phyloP scores from a whole-genome alignment of 163 green algal species.

The Coccomyxa subellipsoidea region DNA sequence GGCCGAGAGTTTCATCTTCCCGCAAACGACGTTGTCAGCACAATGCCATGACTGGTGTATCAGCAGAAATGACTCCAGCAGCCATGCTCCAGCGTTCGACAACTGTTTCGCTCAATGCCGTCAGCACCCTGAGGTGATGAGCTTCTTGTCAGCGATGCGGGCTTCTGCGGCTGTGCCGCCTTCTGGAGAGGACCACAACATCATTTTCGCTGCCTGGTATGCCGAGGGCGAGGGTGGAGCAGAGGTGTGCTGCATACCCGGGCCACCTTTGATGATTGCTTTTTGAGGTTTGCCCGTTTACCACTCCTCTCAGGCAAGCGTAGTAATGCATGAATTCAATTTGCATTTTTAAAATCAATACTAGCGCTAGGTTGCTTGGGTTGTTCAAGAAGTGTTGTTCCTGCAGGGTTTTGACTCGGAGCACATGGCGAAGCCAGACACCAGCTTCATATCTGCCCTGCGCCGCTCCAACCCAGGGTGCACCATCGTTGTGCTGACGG shows the following conservation, averaged over 20 bases:
- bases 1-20: not conserved
- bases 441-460: not conserved
- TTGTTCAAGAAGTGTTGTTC: no score
- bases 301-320: no score
- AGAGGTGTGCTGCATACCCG: conserved; percentile 1
- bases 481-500: not conserved
- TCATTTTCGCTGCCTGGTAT: not conserved
- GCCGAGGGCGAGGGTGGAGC: not conserved
- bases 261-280: no score
- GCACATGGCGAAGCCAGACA: not conserved
- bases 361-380: no score
- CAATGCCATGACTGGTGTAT: not conserved
- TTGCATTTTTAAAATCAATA: no score
- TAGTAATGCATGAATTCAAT: no score
- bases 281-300: no score
- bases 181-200: not conserved
- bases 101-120: not conserved
- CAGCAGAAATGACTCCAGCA: not conserved
- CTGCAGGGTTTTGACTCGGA: not conserved
- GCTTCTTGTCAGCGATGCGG: not conserved
- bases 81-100: not conserved
- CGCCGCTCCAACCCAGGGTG: not conserved
- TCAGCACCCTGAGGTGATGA: not conserved
- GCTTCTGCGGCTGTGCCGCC: not conserved
- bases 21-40: not conserved